These are phyloP conservation scores for Lentinula guzmanii DNA, from an alignment of 768 basidiomycete genomes.

Conservation along the genomic window DNA sequence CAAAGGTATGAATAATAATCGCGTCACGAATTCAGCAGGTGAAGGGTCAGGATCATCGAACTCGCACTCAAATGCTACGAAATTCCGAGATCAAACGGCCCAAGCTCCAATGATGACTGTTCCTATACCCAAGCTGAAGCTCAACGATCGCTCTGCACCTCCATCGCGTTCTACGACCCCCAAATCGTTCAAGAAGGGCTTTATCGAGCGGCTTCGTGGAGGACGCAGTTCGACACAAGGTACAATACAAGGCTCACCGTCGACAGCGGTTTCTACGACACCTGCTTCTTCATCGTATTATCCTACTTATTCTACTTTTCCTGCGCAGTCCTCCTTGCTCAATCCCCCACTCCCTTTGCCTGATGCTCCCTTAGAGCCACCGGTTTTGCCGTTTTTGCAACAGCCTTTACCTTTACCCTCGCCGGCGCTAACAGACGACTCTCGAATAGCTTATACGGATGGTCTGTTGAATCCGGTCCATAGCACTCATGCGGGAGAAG, in stretches of 20 bases:
- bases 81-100: not conserved
- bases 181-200: not conserved
- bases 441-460: not conserved
- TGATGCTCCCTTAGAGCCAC: not conserved
- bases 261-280: not conserved
- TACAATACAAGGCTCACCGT: not conserved
- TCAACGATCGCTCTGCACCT: not conserved
- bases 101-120: not conserved
- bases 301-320: not conserved
- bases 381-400: not conserved
- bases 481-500: not conserved
- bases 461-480: not conserved
- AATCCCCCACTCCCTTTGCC: not conserved
- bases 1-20: not conserved
- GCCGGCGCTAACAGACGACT: not conserved
- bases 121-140: not conserved
- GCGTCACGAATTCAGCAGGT: not conserved
- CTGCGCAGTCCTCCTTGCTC: not conserved
- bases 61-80: not conserved
- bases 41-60: not conserved
- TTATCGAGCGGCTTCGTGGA: conserved; percentile 1
- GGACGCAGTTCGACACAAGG: conserved; percentile 1
- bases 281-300: conserved; percentile 3
- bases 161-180: not conserved
- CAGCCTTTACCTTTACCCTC: not conserved